Percentiles rank a stretch among this genome's conserved stretches.
phyloP scores from a whole-genome alignment of 331 rosid genomes.

The Stylosanthes scabra region DNA sequence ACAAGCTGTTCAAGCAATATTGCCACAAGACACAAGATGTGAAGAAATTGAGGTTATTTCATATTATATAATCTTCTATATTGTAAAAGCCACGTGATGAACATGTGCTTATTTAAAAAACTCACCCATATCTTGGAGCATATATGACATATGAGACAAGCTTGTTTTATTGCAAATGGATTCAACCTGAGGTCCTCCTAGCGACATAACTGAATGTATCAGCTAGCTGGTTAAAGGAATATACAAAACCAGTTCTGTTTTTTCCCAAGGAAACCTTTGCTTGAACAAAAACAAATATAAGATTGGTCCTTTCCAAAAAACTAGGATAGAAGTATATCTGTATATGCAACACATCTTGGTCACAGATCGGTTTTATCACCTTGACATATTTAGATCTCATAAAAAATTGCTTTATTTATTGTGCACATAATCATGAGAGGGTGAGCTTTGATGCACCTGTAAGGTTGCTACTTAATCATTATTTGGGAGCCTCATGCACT shows the following conservation, averaged over 20 bases:
- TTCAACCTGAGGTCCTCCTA: background rate
- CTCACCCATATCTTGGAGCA: background rate
- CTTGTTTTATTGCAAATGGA: background rate
- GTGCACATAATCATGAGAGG: no score
- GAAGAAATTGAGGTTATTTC: slow-evolving; percentile 80
- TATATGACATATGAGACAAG: background rate
- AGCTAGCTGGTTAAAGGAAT: background rate
- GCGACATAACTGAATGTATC: background rate
- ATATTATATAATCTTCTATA: slow-evolving; percentile 18
- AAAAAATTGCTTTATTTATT: background rate
- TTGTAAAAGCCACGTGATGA: background rate
- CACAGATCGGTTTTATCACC: slow-evolving; percentile 8
- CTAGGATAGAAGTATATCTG: background rate
- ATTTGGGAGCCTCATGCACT: no score
- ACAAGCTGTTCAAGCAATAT: slow-evolving; percentile 57
- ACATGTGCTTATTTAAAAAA: background rate
- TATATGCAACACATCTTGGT: background rate
- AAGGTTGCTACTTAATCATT: no score
- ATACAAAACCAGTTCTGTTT: background rate
- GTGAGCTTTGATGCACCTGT: no score
- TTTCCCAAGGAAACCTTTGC: background rate
- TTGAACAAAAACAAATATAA: background rate
- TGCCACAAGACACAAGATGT: slow-evolving; percentile 85
- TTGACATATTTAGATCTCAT: background rate
- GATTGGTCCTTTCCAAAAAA: background rate